Percentiles rank a stretch among this genome's conserved stretches.
Conservation (phyloP, 2,329 filamentous ascomycete species). For the Reticulascus tulasneorum region DNA sequence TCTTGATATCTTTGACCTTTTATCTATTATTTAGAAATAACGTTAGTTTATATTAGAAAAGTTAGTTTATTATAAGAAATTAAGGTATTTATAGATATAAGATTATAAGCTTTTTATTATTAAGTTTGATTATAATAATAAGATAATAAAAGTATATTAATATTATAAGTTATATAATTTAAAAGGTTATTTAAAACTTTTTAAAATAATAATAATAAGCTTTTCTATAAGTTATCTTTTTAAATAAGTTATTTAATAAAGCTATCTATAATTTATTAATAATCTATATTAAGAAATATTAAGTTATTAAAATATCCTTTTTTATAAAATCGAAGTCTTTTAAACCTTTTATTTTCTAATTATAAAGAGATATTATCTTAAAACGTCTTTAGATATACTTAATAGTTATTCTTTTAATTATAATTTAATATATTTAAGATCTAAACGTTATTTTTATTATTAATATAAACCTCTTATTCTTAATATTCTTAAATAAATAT, state of each 20-base stretch:
- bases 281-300: conserved; percentile 3
- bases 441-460: neutral
- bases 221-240: conserved; percentile 5
- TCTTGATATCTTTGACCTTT: neutral
- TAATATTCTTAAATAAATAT: too few relatives aligned
- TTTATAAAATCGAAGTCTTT: conserved; percentile 9
- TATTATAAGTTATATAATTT: conserved; percentile 2
- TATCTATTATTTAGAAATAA: neutral
- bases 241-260: neutral
- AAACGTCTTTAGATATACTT: conserved; percentile 4
- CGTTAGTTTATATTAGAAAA: conserved; percentile 2
- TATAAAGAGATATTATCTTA: conserved; percentile 2
- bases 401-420: conserved; percentile 1
- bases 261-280: conserved; percentile 8
- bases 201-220: conserved; percentile 6
- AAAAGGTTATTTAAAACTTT: conserved; percentile 5
- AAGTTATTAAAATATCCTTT: neutral
- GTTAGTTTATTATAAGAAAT: neutral
- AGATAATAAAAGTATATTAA: conserved; percentile 4
- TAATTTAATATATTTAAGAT: neutral
- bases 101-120: conserved; percentile 4
- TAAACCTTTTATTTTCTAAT: conserved; percentile 5
- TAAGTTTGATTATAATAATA: too few relatives aligned
- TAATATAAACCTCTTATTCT: neutral
- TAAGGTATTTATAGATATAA: conserved; percentile 1